A percentile compares a stretch with the other conserved stretches of the same genome.
phyloP scores from a whole-genome alignment of 1,284 basidiomycete species.

The Golubevia pallescens region DNA sequence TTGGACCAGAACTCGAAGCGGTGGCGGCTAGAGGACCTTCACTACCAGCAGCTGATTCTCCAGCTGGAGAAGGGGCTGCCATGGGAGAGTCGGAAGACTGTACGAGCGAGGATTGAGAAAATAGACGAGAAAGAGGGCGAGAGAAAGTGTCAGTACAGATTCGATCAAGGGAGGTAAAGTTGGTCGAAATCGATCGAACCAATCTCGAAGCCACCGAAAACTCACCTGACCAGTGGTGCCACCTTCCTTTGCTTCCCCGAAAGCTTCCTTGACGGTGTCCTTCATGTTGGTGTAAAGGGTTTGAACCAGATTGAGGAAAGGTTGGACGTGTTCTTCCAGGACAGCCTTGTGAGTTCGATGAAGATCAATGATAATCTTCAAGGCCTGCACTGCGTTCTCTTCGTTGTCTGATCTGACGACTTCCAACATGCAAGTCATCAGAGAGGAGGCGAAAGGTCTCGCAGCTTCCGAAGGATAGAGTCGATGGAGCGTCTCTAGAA shows the following conservation, averaged over 20 bases:
- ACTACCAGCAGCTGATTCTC: too few relatives aligned
- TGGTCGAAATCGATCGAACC: too few relatives aligned
- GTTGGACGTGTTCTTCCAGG: conserved; percentile 53
- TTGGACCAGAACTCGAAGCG: conserved; percentile 11
- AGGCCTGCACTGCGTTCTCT: conserved; percentile 55
- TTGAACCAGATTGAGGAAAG: conserved; percentile 55
- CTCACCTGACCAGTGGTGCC: too few relatives aligned
- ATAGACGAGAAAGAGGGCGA: too few relatives aligned
- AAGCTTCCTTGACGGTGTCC: conserved; percentile 47
- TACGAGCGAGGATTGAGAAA: too few relatives aligned
- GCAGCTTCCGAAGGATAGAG: conserved; percentile 48
- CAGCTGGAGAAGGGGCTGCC: too few relatives aligned
- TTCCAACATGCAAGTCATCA: conserved; percentile 54
- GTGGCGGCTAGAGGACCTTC: too few relatives aligned
- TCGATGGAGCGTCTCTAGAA: conserved; percentile 55
- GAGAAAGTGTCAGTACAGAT: too few relatives aligned
- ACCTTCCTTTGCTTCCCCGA: conserved; percentile 11
- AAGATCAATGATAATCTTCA: conserved; percentile 62
- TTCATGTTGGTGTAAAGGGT: conserved; percentile 56
- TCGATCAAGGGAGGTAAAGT: too few relatives aligned
- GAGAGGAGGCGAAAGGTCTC: conserved; percentile 34
- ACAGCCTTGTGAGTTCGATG: conserved; percentile 55
- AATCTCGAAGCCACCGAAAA: too few relatives aligned
- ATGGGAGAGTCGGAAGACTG: too few relatives aligned
- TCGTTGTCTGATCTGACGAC: conserved; percentile 59